A percentile compares a stretch with the other conserved stretches of the same genome.
Conservation (phyloP, 768 basidiomycete species). For the Russula virescens region DNA sequence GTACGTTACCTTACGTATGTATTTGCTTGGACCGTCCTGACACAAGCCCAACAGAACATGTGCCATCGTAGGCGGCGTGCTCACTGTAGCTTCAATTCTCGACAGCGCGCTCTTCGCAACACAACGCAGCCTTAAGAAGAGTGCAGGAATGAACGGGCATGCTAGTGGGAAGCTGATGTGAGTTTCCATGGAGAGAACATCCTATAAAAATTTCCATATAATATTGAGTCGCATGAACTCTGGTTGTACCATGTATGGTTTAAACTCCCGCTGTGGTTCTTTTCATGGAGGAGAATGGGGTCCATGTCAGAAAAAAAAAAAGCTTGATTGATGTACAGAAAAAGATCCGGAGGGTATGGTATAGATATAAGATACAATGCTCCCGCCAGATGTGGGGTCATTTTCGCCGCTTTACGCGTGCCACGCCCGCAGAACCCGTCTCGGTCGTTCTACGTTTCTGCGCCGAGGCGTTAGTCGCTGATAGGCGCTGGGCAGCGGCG, state of each 20-base stretch:
- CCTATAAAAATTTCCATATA: not conserved
- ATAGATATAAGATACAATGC: conserved; percentile 7
- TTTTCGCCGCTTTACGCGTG: conserved; percentile 18
- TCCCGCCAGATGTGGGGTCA: conserved; percentile 8
- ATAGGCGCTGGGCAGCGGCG: not conserved
- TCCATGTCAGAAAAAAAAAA: not conserved
- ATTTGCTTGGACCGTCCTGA: conserved; percentile 2
- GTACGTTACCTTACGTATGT: conserved; percentile 42
- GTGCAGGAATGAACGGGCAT: conserved; percentile 26
- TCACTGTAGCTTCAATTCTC: conserved; percentile 87
- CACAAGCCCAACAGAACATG: conserved; percentile 58
- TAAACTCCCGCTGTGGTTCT: not conserved
- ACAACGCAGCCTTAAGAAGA: conserved; percentile 66
- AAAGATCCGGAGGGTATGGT: not conserved
- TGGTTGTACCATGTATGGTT: conserved; percentile 11
- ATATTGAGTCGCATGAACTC: conserved; percentile 5
- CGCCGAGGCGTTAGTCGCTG: conserved; percentile 4
- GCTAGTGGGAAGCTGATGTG: conserved; percentile 25
- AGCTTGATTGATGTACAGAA: not conserved
- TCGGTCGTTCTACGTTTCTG: conserved; percentile 15
- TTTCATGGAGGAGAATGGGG: not conserved
- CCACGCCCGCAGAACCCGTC: not conserved
- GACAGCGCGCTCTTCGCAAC: conserved; percentile 87
- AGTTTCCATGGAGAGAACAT: not conserved
- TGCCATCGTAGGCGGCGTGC: conserved; percentile 94